phyloP scores from a whole-genome alignment of 164 flowering plant species.

The Vitis vinifera region DNA sequence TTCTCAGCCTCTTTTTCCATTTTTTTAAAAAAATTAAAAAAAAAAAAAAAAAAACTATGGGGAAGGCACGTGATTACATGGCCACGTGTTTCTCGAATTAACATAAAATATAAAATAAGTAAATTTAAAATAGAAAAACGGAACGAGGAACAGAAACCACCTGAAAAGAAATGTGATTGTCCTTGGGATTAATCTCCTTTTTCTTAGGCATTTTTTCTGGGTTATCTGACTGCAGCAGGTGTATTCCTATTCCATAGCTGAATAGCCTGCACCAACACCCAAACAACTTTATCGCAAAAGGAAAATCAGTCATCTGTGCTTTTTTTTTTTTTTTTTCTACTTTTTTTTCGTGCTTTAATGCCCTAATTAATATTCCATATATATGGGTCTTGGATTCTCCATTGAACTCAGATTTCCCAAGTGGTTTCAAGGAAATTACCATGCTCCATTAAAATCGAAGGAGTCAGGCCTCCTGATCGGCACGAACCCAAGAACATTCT shows the following conservation, averaged over 20 bases:
- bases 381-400: no score
- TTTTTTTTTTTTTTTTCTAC: no score
- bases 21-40: no score
- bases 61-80: no score
- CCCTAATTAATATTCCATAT: no score
- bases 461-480: constrained; percentile 80
- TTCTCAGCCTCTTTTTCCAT: not conserved
- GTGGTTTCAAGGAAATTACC: constrained; percentile 33
- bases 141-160: constrained; percentile 21
- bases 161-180: constrained; percentile 84
- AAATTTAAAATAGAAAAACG: not conserved
- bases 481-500: constrained; percentile 64
- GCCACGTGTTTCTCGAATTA: no score
- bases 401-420: no score
- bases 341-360: not conserved
- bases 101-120: not conserved
- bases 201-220: constrained; percentile 52
- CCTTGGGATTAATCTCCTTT: constrained; percentile 70
- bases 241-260: constrained; percentile 72
- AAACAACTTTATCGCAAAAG: not conserved
- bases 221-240: constrained; percentile 63
- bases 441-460: constrained; percentile 80
- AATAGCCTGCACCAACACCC: constrained; percentile 46
- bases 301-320: not conserved
- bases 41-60: no score